Evolutionary conservation across 805 yeast genomes (phyloP).

Genomic region (Kodamaea hsintzibuensis): DNA sequence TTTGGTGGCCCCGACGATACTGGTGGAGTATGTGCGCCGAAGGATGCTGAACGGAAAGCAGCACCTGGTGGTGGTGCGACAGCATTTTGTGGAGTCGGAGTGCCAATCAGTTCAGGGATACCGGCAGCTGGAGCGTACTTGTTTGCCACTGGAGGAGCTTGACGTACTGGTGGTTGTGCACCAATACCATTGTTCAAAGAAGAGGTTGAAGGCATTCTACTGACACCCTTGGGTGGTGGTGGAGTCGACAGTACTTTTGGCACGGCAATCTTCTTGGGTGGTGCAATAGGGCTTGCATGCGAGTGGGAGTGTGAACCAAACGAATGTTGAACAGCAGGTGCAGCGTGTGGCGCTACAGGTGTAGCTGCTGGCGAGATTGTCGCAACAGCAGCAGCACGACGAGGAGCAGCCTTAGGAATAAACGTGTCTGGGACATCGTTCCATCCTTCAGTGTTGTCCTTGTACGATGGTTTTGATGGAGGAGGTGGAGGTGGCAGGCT

Average conservation of each 20-base stretch:
- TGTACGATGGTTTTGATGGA: conserved; percentile 28
- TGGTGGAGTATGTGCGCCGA: conserved; percentile 18
- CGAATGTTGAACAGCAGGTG: background rate
- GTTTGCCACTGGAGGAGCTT: conserved; percentile 23
- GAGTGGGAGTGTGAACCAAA: background rate
- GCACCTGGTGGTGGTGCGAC: conserved; percentile 16
- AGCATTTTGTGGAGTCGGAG: conserved; percentile 18
- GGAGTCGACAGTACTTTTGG: conserved; percentile 19
- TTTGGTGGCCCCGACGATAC: conserved; percentile 12
- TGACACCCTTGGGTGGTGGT: conserved; percentile 29
- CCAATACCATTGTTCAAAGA: conserved; percentile 12
- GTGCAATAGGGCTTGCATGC: conserved; percentile 17
- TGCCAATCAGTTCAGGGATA: conserved; percentile 9
- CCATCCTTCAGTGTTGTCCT: conserved; percentile 66
- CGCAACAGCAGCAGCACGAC: conserved; percentile 48
- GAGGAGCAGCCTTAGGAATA: conserved; percentile 40
- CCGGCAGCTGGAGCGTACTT: conserved; percentile 34
- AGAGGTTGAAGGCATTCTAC: conserved; percentile 24
- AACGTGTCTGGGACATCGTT: conserved; percentile 63
- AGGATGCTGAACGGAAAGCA: background rate
- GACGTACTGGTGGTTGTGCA: conserved; percentile 17
- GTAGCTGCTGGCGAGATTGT: conserved; percentile 20
- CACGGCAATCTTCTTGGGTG: conserved; percentile 24
- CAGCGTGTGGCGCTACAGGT: conserved; percentile 23
- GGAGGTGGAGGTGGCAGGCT: conserved; percentile 25